phyloP scores from a whole-genome alignment of 805 yeast genomes.

The Kuraishia piskuri region DNA sequence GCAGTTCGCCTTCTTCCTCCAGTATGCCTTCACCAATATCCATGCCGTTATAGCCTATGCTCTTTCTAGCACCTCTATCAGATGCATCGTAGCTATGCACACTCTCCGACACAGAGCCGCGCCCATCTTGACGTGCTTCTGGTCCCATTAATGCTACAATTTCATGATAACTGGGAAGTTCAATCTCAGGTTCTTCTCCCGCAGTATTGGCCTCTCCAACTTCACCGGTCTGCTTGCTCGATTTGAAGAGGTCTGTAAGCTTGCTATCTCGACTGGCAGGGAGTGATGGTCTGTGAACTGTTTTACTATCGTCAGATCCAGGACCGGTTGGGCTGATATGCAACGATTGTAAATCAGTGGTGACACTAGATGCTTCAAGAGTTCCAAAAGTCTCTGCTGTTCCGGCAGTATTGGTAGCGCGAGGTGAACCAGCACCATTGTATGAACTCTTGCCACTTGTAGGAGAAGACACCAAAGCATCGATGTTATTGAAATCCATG shows the following conservation, averaged over 20 bases:
- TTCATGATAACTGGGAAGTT: background rate
- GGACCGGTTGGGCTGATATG: background rate
- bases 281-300: background rate
- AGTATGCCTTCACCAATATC: background rate
- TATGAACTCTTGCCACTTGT: background rate
- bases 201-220: background rate
- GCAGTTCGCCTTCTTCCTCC: background rate
- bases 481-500: constrained; percentile 1
- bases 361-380: background rate
- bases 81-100: background rate
- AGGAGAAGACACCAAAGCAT: constrained; percentile 1
- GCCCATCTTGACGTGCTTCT: background rate
- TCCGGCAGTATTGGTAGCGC: background rate
- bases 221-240: background rate
- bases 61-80: background rate
- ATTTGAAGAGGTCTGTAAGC: background rate
- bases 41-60: background rate
- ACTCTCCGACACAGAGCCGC: background rate
- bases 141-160: background rate
- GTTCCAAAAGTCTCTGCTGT: background rate
- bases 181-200: background rate
- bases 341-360: background rate
- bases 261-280: constrained; percentile 1
- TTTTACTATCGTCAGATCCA: background rate
- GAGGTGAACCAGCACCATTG: background rate